A percentile compares a stretch with the other conserved stretches of the same genome.
Evolutionary conservation across 176 grass and related monocot genomes (phyloP).

Genomic region (Chrysopogon serrulatus): DNA sequence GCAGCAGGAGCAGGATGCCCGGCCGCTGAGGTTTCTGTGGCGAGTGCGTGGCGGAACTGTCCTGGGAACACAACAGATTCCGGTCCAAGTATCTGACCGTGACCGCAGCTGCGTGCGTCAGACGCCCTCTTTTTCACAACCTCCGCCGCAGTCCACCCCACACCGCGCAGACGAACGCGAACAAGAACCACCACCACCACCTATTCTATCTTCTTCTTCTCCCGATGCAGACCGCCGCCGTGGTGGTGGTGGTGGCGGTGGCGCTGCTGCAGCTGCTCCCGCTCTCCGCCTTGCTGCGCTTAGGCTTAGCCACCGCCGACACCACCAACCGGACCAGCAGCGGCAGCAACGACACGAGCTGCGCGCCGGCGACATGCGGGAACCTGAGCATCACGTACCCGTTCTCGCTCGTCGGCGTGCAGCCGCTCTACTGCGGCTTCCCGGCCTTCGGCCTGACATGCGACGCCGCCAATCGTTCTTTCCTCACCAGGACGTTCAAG

Average conservation of each 20-base stretch:
- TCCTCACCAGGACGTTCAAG: background rate
- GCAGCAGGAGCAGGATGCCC: background rate
- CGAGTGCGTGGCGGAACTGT: background rate
- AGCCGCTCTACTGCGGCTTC: constrained; percentile 26
- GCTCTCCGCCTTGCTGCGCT: background rate
- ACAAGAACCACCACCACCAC: background rate
- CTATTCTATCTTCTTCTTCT: background rate
- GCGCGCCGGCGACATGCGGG: constrained; percentile 19
- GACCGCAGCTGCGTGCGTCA: background rate
- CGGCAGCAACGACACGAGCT: background rate
- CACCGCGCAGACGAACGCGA: background rate
- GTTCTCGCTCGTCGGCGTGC: constrained; percentile 36
- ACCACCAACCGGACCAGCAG: background rate
- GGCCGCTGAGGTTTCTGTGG: background rate
- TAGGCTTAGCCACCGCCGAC: background rate
- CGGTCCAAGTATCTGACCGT: constrained; percentile 18
- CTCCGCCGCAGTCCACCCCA: background rate
- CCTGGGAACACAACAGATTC: constrained; percentile 18
- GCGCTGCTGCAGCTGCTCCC: background rate
- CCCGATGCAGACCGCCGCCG: background rate
- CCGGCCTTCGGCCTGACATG: background rate
- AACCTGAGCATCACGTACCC: constrained; percentile 30
- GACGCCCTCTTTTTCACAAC: background rate
- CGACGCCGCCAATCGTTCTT: background rate
- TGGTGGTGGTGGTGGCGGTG: background rate